phyloP scores from a whole-genome alignment of 2,329 filamentous ascomycete species.

The Fusarium redolens region DNA sequence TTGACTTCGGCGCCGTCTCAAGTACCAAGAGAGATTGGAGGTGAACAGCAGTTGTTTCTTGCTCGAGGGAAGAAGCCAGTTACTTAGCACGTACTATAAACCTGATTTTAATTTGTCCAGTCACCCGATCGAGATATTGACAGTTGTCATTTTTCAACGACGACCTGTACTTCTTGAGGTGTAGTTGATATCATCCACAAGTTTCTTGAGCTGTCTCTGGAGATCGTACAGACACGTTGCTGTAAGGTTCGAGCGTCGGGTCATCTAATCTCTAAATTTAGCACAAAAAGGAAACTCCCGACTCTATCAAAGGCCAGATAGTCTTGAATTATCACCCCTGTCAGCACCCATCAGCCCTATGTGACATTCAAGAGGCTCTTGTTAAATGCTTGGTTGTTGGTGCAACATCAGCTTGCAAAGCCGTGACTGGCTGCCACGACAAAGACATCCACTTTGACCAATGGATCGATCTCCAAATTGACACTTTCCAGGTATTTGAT shows the following conservation, averaged over 20 bases:
- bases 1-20: conserved; percentile 31
- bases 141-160: background rate
- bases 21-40: conserved; percentile 41
- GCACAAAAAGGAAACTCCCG: background rate
- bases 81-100: background rate
- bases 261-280: background rate
- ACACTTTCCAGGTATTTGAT: background rate
- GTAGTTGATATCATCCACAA: background rate
- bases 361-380: background rate
- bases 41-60: conserved; percentile 44
- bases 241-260: background rate
- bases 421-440: background rate
- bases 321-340: background rate
- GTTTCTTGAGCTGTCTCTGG: background rate
- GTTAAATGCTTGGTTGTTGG: background rate
- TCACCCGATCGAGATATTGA: no score
- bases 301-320: background rate
- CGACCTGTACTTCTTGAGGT: rapidly evolving
- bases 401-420: background rate
- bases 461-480: background rate
- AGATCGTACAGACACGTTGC: background rate
- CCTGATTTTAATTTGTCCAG: background rate
- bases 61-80: conserved; percentile 33
- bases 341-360: background rate
- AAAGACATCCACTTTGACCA: background rate